Evolutionary conservation across 176 grass and related monocot genomes (phyloP).

Genomic region (Triticum urartu): DNA sequence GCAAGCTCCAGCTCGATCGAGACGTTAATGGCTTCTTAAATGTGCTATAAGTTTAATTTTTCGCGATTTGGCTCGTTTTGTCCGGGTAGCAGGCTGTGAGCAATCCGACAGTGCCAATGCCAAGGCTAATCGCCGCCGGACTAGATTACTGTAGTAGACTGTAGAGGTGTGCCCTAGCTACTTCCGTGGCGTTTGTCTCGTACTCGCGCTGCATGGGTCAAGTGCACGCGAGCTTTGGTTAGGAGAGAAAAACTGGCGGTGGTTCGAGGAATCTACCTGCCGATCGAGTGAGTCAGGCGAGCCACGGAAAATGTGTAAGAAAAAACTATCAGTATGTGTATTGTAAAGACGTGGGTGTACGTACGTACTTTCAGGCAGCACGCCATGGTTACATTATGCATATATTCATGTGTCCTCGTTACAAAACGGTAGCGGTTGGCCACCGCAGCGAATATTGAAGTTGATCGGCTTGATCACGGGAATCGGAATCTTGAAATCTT

Average conservation of each 20-base stretch:
- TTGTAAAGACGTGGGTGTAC: neutral
- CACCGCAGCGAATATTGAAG: neutral
- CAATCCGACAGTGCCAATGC: neutral
- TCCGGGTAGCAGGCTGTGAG: neutral
- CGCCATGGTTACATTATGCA: neutral
- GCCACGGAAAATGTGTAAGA: neutral
- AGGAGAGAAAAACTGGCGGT: constrained; percentile 36
- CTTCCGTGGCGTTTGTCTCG: constrained; percentile 13
- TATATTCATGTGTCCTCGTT: neutral
- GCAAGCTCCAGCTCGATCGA: constrained; percentile 36
- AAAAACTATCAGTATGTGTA: neutral
- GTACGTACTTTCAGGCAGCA: neutral
- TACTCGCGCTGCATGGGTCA: constrained; percentile 10
- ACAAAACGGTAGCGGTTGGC: neutral
- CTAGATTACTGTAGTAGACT: neutral
- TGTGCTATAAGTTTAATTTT: constrained; percentile 3
- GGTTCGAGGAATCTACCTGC: constrained; percentile 22
- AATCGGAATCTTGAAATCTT: constrained; percentile 33
- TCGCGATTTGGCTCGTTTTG: neutral
- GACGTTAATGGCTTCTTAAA: constrained; percentile 29
- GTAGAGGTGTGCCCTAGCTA: neutral
- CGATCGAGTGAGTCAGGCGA: constrained; percentile 30
- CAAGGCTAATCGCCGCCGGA: neutral
- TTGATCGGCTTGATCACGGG: constrained; percentile 24
- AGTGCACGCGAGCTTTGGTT: neutral